Evolutionary conservation across 495 filamentous ascomycete genomes (phyloP).

Genomic region (Hypoxylon rickii): DNA sequence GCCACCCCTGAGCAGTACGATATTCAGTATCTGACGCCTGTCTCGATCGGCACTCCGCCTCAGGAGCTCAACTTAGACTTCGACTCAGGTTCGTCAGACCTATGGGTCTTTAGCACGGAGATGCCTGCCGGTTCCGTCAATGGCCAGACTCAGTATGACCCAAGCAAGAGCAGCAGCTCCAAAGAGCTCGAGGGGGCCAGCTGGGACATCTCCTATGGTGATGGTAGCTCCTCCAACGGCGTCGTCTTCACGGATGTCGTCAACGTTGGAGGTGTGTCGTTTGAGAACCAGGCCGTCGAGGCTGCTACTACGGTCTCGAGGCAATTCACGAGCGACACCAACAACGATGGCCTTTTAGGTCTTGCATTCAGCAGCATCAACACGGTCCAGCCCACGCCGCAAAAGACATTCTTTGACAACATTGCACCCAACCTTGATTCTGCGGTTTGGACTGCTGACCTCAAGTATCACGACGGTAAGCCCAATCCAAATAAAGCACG

Average conservation of each 20-base stretch:
- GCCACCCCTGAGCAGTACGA: conserved; percentile 62
- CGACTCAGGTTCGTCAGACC: conserved; percentile 74
- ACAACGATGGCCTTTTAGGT: conserved; percentile 72
- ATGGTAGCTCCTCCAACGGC: conserved; percentile 66
- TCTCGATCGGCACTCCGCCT: conserved; percentile 58
- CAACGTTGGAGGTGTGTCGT: conserved; percentile 64
- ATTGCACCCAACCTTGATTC: conserved; percentile 58
- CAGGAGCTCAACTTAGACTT: conserved; percentile 66
- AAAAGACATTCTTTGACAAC: conserved; percentile 75
- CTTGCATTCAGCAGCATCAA: conserved; percentile 74
- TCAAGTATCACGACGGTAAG: conserved; percentile 60
- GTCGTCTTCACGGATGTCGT: conserved; percentile 72
- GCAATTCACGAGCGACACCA: conserved; percentile 60
- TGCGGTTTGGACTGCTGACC: conserved; percentile 68
- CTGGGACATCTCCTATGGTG: conserved; percentile 73
- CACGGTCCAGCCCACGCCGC: conserved; percentile 60
- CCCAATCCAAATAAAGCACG: background rate
- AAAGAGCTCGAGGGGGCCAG: conserved; percentile 54
- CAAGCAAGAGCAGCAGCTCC: conserved; percentile 47
- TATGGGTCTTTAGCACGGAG: conserved; percentile 54
- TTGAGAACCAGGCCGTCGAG: conserved; percentile 68
- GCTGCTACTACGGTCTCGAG: conserved; percentile 63
- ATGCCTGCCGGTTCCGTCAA: conserved; percentile 50
- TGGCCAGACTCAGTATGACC: conserved; percentile 59
- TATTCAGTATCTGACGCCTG: conserved; percentile 65